phyloP scores from a whole-genome alignment of 768 basidiomycete genomes.

The Russula virescens region DNA sequence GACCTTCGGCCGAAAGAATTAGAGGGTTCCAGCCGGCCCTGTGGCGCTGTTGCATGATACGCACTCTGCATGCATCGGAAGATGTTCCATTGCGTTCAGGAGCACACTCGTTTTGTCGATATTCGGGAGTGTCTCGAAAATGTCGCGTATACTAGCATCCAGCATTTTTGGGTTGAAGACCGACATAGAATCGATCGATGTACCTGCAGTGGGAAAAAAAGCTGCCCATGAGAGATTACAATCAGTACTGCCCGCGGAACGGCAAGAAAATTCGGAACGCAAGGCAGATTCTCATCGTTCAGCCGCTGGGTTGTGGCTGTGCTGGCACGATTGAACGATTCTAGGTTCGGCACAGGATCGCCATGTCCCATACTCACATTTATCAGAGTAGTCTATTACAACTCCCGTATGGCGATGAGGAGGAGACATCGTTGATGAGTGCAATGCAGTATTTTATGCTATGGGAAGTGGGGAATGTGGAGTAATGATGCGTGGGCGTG shows the following conservation, averaged over 20 bases:
- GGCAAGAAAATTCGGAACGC: too few relatives aligned
- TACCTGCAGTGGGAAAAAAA: not conserved
- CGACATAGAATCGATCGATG: constrained; percentile 36
- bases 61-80: constrained; percentile 63
- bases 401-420: constrained; percentile 18
- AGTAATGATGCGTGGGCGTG: not conserved
- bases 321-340: not conserved
- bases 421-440: not conserved
- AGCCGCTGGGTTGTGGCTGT: not conserved
- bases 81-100: constrained; percentile 75
- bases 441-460: not conserved
- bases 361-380: not conserved
- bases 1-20: constrained; percentile 33
- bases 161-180: constrained; percentile 74
- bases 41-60: not conserved
- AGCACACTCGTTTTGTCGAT: constrained; percentile 67
- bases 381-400: constrained; percentile 15
- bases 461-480: not conserved
- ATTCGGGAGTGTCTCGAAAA: constrained; percentile 50
- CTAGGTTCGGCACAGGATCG: too few relatives aligned
- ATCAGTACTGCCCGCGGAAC: constrained; percentile 2
- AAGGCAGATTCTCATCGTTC: not conserved
- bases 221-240: not conserved
- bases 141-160: constrained; percentile 70
- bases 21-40: constrained; percentile 1